Evolutionary conservation across 495 filamentous ascomycete genomes (phyloP).

Genomic region (Neurospora sp.): DNA sequence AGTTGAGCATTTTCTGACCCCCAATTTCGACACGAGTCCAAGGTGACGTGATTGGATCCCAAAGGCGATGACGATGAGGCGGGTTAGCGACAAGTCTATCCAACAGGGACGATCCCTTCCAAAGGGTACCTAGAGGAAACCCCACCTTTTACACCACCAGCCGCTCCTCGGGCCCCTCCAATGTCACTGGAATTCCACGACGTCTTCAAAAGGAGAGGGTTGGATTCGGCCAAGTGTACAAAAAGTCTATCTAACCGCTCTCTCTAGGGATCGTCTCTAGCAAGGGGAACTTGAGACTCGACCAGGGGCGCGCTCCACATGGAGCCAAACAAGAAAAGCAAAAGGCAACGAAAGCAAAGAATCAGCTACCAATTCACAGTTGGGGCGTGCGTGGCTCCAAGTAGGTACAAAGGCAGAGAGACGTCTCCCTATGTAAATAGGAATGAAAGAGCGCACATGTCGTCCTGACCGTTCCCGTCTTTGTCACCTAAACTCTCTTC

Average conservation of each 20-base stretch:
- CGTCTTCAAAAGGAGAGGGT: not conserved
- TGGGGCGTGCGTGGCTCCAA: not conserved
- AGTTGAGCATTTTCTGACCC: not conserved
- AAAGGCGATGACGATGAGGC: slow-evolving; percentile 8
- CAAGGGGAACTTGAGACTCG: not conserved
- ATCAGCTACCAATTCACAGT: not conserved
- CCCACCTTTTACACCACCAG: not conserved
- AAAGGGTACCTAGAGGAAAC: not conserved
- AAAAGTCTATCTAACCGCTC: not conserved
- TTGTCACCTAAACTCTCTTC: not conserved
- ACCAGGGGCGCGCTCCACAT: not conserved
- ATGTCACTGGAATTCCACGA: not conserved
- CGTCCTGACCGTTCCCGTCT: not conserved
- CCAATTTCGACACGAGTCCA: not conserved
- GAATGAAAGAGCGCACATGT: not conserved
- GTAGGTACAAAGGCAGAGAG: not conserved
- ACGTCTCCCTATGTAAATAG: not conserved
- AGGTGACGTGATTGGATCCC: slow-evolving; percentile 6
- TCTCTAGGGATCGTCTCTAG: not conserved
- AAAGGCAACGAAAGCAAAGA: not conserved
- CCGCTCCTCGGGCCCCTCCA: not conserved
- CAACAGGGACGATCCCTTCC: not conserved
- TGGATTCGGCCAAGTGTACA: not conserved
- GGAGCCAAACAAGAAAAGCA: not conserved
- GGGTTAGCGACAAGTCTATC: not conserved